Conservation (phyloP, 768 basidiomycete genomes). For the Inosperma sp. region DNA sequence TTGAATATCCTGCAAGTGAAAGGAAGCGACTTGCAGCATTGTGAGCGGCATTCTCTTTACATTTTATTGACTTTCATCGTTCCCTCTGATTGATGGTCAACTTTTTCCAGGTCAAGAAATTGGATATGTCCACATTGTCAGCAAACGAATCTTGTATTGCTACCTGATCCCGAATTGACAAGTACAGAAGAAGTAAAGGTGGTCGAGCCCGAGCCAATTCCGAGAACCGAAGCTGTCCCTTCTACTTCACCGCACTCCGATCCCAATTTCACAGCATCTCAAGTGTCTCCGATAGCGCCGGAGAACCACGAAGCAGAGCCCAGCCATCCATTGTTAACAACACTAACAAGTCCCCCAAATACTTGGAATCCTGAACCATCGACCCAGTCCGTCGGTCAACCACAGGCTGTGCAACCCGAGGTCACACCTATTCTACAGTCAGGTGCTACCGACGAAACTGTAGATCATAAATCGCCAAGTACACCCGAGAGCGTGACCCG, state of each 20-base stretch:
- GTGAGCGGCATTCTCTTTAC: constrained; percentile 40
- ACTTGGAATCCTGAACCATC: not conserved
- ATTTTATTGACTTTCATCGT: not conserved
- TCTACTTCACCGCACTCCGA: not conserved
- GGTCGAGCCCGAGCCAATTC: not conserved
- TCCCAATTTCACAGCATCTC: not conserved
- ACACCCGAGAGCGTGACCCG: not conserved
- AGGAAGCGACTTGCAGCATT: constrained; percentile 71
- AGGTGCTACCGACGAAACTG: too few relatives aligned
- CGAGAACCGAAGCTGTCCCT: not conserved
- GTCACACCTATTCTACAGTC: too few relatives aligned
- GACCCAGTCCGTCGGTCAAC: not conserved
- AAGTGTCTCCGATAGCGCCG: not conserved
- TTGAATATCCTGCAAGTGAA: constrained; percentile 72
- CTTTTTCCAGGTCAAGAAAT: constrained; percentile 59
- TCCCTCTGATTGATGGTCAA: too few relatives aligned
- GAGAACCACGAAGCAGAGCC: not conserved
- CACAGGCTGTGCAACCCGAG: too few relatives aligned
- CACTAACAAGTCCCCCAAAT: not conserved
- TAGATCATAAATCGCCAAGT: not conserved
- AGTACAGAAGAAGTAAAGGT: not conserved
- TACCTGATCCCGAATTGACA: constrained; percentile 57
- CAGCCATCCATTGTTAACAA: not conserved
- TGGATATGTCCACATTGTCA: constrained; percentile 79
- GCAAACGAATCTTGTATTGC: constrained; percentile 57